These are phyloP conservation scores for Miscanthus sacchariflorus DNA, from an alignment of 202 grass and related monocot species.

Conservation along the genomic window DNA sequence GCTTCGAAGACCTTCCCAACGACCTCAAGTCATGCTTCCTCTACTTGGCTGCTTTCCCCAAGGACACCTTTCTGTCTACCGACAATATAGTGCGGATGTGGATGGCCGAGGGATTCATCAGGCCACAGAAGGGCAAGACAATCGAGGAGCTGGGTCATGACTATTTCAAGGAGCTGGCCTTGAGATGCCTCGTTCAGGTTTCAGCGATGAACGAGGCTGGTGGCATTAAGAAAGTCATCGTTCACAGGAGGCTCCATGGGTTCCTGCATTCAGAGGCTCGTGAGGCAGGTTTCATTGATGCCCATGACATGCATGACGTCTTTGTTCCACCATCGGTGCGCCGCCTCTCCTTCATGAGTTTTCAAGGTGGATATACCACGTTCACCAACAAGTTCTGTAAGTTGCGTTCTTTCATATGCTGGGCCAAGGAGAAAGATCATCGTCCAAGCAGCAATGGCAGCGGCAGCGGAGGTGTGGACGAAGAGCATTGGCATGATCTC, in stretches of 20 bases:
- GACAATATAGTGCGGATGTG: constrained; percentile 42
- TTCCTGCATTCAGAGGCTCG: constrained; percentile 50
- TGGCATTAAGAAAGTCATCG: background rate
- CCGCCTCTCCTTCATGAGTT: constrained; percentile 43
- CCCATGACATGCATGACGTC: constrained; percentile 35
- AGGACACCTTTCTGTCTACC: background rate
- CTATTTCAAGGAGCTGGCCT: constrained; percentile 53
- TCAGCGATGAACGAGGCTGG: background rate
- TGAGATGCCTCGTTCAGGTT: constrained; percentile 42
- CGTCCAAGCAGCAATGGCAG: background rate
- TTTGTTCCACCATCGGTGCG: constrained; percentile 32
- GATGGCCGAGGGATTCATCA: constrained; percentile 63
- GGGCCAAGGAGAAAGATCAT: constrained; percentile 17
- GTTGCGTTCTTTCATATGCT: constrained; percentile 48
- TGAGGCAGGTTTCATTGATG: constrained; percentile 50
- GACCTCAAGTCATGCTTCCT: constrained; percentile 62
- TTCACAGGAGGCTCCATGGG: constrained; percentile 37
- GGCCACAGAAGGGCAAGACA: constrained; percentile 40
- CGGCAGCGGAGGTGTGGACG: background rate
- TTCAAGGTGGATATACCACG: constrained; percentile 15
- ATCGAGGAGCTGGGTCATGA: constrained; percentile 54
- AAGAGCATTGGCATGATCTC: background rate
- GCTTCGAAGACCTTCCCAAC: constrained; percentile 58
- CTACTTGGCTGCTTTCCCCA: constrained; percentile 45
- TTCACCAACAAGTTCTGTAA: constrained; percentile 45